These are phyloP conservation scores for Helotiales sp. DNA, from an alignment of 2,329 filamentous ascomycete genomes.

Conservation along the genomic window DNA sequence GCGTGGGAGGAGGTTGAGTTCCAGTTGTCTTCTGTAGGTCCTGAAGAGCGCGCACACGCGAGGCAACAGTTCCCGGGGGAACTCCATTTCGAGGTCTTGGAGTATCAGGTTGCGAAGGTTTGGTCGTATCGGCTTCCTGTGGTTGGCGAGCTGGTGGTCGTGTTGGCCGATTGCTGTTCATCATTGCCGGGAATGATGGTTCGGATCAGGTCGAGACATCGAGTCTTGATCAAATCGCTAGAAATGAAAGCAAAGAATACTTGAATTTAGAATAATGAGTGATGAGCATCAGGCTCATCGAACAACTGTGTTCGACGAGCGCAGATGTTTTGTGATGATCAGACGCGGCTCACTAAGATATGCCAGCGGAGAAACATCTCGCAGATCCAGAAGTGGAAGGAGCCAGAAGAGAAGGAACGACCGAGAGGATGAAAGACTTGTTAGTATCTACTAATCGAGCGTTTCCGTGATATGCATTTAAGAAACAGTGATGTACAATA, in stretches of 20 bases:
- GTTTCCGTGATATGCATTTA: conserved; percentile 28
- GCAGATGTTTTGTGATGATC: background rate
- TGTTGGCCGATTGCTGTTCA: background rate
- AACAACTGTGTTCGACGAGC: conserved; percentile 8
- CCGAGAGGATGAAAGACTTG: background rate
- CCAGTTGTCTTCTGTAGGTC: conserved; percentile 27
- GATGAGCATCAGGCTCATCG: conserved; percentile 1
- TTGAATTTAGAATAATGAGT: conserved; percentile 9
- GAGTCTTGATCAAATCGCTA: background rate
- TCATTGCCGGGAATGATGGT: background rate
- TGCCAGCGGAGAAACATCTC: too few species aligned
- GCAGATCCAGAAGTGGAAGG: background rate
- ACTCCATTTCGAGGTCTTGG: conserved; percentile 23
- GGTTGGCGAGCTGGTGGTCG: background rate
- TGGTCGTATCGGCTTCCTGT: background rate
- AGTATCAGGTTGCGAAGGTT: background rate
- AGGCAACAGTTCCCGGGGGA: conserved; percentile 37
- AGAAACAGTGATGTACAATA: conserved; percentile 37
- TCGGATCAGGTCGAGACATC: conserved; percentile 1
- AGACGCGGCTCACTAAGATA: background rate
- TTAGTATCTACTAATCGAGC: background rate
- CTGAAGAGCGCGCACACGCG: conserved; percentile 37
- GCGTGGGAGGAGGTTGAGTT: conserved; percentile 25
- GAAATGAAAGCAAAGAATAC: conserved; percentile 14
- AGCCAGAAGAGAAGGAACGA: conserved; percentile 14